Conservation (phyloP, 371 early-diverging fungal species). For the Syncephalis plumigaleata region DNA sequence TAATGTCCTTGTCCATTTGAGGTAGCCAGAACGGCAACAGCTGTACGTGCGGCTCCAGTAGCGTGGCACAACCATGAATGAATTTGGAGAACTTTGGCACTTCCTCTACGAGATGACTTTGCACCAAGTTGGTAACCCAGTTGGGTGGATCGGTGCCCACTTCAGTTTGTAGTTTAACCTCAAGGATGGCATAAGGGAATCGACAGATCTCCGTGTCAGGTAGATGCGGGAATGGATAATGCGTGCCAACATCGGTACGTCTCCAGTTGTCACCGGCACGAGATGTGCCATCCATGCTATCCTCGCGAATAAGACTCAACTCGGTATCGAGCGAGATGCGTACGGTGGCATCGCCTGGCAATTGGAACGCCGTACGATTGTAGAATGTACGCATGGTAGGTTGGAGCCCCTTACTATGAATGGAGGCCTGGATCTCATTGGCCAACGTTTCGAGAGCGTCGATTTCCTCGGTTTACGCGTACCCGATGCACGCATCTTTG, state of each 20-base stretch:
- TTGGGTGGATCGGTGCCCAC: constrained; percentile 76
- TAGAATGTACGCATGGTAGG: constrained; percentile 94
- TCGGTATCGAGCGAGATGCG: constrained; percentile 98
- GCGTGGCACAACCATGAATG: constrained; percentile 90
- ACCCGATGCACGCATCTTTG: constrained; percentile 58
- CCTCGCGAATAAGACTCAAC: constrained; percentile 93
- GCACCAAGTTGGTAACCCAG: constrained; percentile 90
- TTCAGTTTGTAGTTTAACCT: constrained; percentile 92
- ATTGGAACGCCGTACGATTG: constrained; percentile 98
- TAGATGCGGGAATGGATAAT: constrained; percentile 85
- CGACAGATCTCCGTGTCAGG: constrained; percentile 63
- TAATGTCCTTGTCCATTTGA: constrained; percentile 88
- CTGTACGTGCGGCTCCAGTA: constrained; percentile 68
- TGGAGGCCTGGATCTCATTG: constrained; percentile 59
- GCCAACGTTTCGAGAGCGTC: constrained; percentile 55
- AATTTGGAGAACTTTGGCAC: constrained; percentile 98
- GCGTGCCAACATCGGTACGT: constrained; percentile 80
- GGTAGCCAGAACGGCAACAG: constrained; percentile 96
- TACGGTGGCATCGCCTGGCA: constrained; percentile 96
- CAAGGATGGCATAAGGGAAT: constrained; percentile 97
- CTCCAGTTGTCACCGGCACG: constrained; percentile 88
- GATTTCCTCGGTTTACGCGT: constrained; percentile 64
- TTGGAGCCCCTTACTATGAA: constrained; percentile 53
- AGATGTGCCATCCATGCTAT: constrained; percentile 53
- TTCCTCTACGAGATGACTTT: constrained; percentile 83